Percentiles rank a stretch among this genome's conserved stretches.
Evolutionary conservation across 2,329 filamentous ascomycete species (phyloP).

Genomic region (Penicillium occitanis): DNA sequence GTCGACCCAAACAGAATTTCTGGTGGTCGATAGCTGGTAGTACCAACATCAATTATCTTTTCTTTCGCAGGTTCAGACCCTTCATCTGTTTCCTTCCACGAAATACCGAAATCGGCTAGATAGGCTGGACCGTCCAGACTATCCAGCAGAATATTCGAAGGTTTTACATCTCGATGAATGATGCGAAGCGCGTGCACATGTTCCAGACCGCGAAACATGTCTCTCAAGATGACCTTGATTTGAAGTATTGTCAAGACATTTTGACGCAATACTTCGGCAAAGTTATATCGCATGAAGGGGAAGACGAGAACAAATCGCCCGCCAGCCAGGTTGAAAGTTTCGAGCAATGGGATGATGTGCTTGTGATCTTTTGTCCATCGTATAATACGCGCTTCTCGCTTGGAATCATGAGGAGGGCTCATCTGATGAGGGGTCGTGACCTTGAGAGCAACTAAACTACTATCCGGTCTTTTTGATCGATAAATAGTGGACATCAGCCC

Average conservation of each 20-base stretch:
- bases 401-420: conserved; percentile 77
- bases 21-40: conserved; percentile 84
- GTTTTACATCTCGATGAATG: conserved; percentile 92
- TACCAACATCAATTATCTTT: conserved; percentile 92
- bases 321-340: conserved; percentile 68
- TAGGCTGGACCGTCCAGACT: conserved; percentile 69
- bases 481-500: conserved; percentile 86
- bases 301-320: conserved; percentile 77
- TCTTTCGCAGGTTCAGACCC: conserved; percentile 61
- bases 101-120: conserved; percentile 88
- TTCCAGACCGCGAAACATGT: conserved; percentile 69
- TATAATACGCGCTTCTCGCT: conserved; percentile 76
- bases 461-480: conserved; percentile 53
- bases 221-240: conserved; percentile 55
- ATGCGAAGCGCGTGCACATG: conserved; percentile 73
- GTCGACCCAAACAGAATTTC: conserved; percentile 85
- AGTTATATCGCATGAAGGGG: conserved; percentile 74
- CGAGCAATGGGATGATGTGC: conserved; percentile 66
- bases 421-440: conserved; percentile 73
- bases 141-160: conserved; percentile 77
- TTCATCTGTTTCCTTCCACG: conserved; percentile 67
- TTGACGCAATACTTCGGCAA: conserved; percentile 65
- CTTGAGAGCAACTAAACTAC: conserved; percentile 69
- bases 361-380: conserved; percentile 54
- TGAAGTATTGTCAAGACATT: conserved; percentile 43